Conservation (phyloP, 129 eudicot species). For the Flaveria robusta region DNA sequence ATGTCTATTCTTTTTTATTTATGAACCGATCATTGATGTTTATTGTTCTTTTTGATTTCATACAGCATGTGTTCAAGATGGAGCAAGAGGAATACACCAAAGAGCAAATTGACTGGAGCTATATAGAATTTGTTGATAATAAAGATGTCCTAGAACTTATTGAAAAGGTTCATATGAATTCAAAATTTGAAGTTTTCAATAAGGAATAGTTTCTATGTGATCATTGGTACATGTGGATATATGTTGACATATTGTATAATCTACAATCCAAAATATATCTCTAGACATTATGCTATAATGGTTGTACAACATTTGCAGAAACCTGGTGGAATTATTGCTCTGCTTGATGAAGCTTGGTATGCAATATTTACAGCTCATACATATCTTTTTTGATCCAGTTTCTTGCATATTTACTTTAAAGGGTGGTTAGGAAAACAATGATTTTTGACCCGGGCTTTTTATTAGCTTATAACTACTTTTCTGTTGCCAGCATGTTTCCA, state of each 20-base stretch:
- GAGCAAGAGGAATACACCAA: conserved; percentile 97
- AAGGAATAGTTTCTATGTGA: conserved; percentile 19
- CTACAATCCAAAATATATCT: conserved; percentile 19
- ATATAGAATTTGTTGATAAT: conserved; percentile 97
- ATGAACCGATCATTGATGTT: conserved; percentile 13
- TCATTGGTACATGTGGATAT: conserved; percentile 20
- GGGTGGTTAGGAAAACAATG: conserved; percentile 2
- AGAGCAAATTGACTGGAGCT: conserved; percentile 98
- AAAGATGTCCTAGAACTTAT: conserved; percentile 96
- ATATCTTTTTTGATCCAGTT: conserved; percentile 9
- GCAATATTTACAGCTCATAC: conserved; percentile 19
- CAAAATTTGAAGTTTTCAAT: conserved; percentile 13
- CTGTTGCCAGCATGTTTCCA: conserved; percentile 87
- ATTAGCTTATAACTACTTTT: conserved; percentile 31
- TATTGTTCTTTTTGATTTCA: conserved; percentile 23
- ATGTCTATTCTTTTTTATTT: neutral
- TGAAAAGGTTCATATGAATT: conserved; percentile 65
- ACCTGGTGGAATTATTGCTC: conserved; percentile 98
- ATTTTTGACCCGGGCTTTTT: conserved; percentile 16
- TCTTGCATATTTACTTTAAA: conserved; percentile 21
- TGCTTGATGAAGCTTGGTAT: conserved; percentile 99
- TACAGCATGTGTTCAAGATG: conserved; percentile 97
- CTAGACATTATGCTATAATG: conserved; percentile 5
- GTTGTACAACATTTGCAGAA: conserved; percentile 57
- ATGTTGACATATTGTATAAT: conserved; percentile 25